Evolutionary conservation across 1,284 basidiomycete species (phyloP), one percentile per base, ranked within the genome.

Genomic region (Ustilago tritici): DNA sequence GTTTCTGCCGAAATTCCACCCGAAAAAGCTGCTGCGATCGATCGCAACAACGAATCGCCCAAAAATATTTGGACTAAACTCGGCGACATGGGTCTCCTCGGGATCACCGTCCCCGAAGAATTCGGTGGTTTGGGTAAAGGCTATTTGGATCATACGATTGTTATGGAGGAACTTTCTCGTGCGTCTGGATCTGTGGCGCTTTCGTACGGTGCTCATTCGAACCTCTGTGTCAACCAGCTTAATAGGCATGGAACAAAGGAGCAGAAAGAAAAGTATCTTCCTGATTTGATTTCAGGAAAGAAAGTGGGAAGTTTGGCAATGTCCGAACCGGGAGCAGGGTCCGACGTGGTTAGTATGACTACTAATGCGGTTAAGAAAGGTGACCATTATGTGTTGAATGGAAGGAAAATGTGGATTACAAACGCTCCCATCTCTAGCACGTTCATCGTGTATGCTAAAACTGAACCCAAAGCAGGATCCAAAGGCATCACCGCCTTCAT

Each of bases 351-450:
- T 28, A 93, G 92, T 81, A 98, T 97, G 95, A 90, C 89, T 81
- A 88, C 95, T 56, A 73, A 89, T 61, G 95, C 94, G 17, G 91
- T 92, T 70, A 92, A 92, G 87, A 89, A 92, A 40, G 88, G 91
- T 19, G 92, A 91, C 46, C 91, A 92, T 49, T 97, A 91, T 88
- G 88, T 89, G 66, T 86, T 97, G 77, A 96, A 93, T 82, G 95
- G 95, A 1, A 93, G 91, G 82, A 98, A 97, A 87, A 94, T 95
- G 88, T 97, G 95, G 94, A 98, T 98, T 85, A 98, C 95, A 35
- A 98, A 98, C 85, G 94, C 95, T 4, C 94, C 95, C 1, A 89
- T 92, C 32, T 93, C 95, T 2, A 93, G 92, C 12, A 97, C 94
- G 0, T 89, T 97, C 34, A 92, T 98, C 23, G 93, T 98, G 6